Percentiles rank a stretch among this genome's conserved stretches.
These are phyloP conservation scores for Penicillium sp. DNA, from an alignment of 2,329 filamentous ascomycete species.

Conservation along the genomic window DNA sequence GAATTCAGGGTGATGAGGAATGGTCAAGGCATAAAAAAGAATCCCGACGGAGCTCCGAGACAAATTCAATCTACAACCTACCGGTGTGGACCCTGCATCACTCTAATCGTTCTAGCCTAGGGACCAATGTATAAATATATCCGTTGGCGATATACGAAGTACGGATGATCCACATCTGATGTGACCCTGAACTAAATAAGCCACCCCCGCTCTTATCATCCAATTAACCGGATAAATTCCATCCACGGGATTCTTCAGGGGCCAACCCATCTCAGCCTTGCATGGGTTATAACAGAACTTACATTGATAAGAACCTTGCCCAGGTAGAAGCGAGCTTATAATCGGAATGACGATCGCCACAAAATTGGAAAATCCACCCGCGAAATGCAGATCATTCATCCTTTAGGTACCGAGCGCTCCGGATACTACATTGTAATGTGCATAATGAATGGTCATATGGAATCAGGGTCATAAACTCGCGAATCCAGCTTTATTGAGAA, in stretches of 20 bases:
- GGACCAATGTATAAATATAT: not conserved
- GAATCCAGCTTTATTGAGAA: not conserved
- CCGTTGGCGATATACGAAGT: not conserved
- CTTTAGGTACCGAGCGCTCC: not conserved
- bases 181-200: not conserved
- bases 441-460: not conserved
- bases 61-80: not conserved
- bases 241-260: not conserved
- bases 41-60: not conserved
- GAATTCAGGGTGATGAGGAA: not conserved
- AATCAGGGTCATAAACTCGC: not conserved
- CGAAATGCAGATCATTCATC: not conserved
- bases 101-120: not conserved
- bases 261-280: not conserved
- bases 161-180: constrained; percentile 1
- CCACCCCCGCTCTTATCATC: constrained; percentile 4
- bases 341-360: not conserved
- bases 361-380: not conserved
- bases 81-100: not conserved
- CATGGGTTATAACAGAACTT: not conserved
- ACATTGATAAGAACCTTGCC: not conserved
- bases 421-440: not conserved
- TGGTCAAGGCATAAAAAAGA: not conserved
- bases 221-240: not conserved
- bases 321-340: no score